Conservation (phyloP, 495 filamentous ascomycete species). For the Penicillium manginii region DNA sequence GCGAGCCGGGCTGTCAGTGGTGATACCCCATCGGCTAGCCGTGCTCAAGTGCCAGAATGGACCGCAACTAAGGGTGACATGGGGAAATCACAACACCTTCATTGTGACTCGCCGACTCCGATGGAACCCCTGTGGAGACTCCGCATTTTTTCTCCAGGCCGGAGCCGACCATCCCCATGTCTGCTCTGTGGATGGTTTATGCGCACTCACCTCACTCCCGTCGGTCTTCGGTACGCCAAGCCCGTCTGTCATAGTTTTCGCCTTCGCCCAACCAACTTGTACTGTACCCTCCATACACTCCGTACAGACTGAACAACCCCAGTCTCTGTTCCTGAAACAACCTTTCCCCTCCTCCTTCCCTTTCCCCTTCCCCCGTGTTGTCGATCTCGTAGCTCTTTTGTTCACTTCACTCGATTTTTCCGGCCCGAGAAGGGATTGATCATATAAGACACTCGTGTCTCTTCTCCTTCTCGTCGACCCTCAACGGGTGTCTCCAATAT, state of each 20-base stretch:
- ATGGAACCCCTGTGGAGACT: constrained; percentile 23
- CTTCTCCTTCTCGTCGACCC: not conserved
- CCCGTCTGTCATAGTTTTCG: constrained; percentile 7
- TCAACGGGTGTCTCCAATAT: constrained; percentile 15
- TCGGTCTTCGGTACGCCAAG: constrained; percentile 12
- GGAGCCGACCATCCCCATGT: not conserved
- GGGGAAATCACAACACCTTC: not conserved
- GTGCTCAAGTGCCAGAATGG: constrained; percentile 28
- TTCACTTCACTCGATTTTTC: not conserved
- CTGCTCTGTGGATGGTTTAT: constrained; percentile 7
- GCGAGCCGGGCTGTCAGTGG: constrained; percentile 4
- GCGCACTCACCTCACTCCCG: constrained; percentile 26
- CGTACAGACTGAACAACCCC: not conserved
- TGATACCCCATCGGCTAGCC: constrained; percentile 22
- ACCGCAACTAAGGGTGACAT: constrained; percentile 1
- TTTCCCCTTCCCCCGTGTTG: not conserved
- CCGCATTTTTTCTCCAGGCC: constrained; percentile 29
- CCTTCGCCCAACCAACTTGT: constrained; percentile 5
- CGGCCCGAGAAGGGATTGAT: not conserved
- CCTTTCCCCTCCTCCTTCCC: not conserved
- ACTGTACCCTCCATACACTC: no score
- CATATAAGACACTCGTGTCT: not conserved
- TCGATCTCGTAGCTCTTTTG: constrained; percentile 1
- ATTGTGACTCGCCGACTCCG: constrained; percentile 20
- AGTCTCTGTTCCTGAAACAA: not conserved